These are phyloP conservation scores for Aechmea fasciata DNA, from an alignment of 176 grass and related monocot species.

Conservation along the genomic window DNA sequence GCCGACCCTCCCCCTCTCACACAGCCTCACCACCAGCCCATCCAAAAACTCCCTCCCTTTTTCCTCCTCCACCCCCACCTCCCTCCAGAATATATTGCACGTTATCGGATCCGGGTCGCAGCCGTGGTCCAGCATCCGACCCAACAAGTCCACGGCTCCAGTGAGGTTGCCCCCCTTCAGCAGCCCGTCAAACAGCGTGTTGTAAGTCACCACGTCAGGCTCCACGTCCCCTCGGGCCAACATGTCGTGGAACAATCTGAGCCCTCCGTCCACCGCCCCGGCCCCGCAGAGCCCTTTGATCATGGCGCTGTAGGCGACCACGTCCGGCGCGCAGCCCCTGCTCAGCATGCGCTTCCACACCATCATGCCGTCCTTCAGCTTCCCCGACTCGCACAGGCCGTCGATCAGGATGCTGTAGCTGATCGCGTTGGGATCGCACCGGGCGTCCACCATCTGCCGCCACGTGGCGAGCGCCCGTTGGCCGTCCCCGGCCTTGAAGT, in stretches of 20 bases:
- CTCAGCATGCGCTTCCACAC: conserved; percentile 87
- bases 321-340: conserved; percentile 51
- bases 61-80: conserved; percentile 24
- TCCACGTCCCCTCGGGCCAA: conserved; percentile 33
- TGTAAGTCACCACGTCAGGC: conserved; percentile 67
- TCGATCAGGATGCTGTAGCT: conserved; percentile 78
- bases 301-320: conserved; percentile 77
- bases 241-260: conserved; percentile 74
- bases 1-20: conserved; percentile 46
- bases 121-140: conserved; percentile 61
- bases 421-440: conserved; percentile 42
- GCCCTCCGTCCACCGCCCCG: conserved; percentile 64
- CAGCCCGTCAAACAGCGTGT: conserved; percentile 54
- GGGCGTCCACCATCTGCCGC: conserved; percentile 49
- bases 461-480: conserved; percentile 49
- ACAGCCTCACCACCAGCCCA: conserved; percentile 53
- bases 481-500: conserved; percentile 53
- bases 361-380: conserved; percentile 86
- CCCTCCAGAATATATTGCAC: conserved; percentile 64
- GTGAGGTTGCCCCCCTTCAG: conserved; percentile 37
- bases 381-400: conserved; percentile 58
- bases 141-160: conserved; percentile 51
- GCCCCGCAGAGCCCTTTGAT: conserved; percentile 70
- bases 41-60: conserved; percentile 69
- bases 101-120: conserved; percentile 76